Percentiles rank a stretch among this genome's conserved stretches.
These are phyloP conservation scores for Russula griseocarnosa DNA, from an alignment of 768 basidiomycete genomes.

Conservation along the genomic window DNA sequence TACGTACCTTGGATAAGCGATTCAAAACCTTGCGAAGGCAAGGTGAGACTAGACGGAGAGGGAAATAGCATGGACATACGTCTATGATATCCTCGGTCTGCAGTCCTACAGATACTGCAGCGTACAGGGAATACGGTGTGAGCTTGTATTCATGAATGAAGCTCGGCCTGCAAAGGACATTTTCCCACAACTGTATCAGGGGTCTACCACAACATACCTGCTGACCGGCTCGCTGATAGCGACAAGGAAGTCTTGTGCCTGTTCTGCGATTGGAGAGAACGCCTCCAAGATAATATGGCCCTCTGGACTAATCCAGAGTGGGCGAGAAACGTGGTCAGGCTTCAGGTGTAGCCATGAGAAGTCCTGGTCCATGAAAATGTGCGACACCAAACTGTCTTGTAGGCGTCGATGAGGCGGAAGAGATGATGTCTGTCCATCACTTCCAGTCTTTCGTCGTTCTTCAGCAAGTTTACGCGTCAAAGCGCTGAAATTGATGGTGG, in stretches of 20 bases:
- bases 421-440: constrained; percentile 44
- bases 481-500: constrained; percentile 86
- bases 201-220: constrained; percentile 57
- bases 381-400: constrained; percentile 72
- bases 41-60: constrained; percentile 36
- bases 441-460: constrained; percentile 46
- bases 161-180: constrained; percentile 61
- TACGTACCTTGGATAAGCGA: constrained; percentile 66
- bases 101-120: constrained; percentile 95
- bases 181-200: constrained; percentile 34
- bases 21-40: constrained; percentile 59
- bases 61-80: constrained; percentile 47
- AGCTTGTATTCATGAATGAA: constrained; percentile 99
- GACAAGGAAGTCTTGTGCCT: constrained; percentile 97
- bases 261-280: constrained; percentile 95
- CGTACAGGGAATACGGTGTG: constrained; percentile 96
- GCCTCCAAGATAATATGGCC: constrained; percentile 95
- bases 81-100: constrained; percentile 99
- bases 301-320: constrained; percentile 93
- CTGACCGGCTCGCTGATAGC: constrained; percentile 99
- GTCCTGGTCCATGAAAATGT: constrained; percentile 81
- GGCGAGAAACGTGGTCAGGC: constrained; percentile 85
- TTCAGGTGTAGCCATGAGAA: constrained; percentile 86
- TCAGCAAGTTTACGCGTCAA: constrained; percentile 75
- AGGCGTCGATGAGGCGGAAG: constrained; percentile 65